A percentile compares a stretch with the other conserved stretches of the same genome.
Conservation (phyloP, 164 flowering plant species). For the Vitis amurensis region DNA sequence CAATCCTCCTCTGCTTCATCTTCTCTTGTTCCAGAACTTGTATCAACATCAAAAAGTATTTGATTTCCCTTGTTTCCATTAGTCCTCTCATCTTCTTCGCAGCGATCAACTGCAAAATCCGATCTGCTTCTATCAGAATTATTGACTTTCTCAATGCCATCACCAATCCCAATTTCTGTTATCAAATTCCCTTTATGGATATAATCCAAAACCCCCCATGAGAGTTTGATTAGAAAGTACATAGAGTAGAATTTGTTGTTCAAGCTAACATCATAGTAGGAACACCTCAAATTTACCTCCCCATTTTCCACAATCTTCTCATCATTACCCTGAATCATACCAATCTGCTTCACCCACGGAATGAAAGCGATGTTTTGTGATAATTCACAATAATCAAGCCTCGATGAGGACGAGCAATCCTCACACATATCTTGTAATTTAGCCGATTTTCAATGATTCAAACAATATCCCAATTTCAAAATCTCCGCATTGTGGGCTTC, state of each 20-base stretch:
- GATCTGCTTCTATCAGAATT: slow-evolving; percentile 31
- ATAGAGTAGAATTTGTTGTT: slow-evolving; percentile 33
- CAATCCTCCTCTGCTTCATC: slow-evolving; percentile 19
- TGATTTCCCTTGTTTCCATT: slow-evolving; percentile 19
- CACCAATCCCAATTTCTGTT: slow-evolving; percentile 21
- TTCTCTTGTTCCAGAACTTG: slow-evolving; percentile 12
- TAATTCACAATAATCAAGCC: slow-evolving; percentile 15
- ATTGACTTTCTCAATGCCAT: slow-evolving; percentile 22
- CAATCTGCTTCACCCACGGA: slow-evolving; percentile 45
- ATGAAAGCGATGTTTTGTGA: slow-evolving; percentile 30
- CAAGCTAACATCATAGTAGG: slow-evolving; percentile 62
- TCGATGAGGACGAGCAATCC: slow-evolving; percentile 67
- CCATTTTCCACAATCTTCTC: slow-evolving; percentile 31
- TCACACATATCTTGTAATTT: slow-evolving; percentile 65
- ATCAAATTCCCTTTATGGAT: slow-evolving; percentile 42
- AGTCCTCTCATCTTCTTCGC: slow-evolving; percentile 20
- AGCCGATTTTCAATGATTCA: slow-evolving; percentile 54
- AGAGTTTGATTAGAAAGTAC: slow-evolving; percentile 47
- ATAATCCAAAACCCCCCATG: slow-evolving; percentile 56
- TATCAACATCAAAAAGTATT: slow-evolving; percentile 31
- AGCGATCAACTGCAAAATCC: slow-evolving; percentile 21
- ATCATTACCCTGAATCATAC: slow-evolving; percentile 29
- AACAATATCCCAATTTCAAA: slow-evolving; percentile 67
- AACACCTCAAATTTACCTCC: slow-evolving; percentile 47
- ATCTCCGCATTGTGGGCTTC: slow-evolving; percentile 74